phyloP scores from a whole-genome alignment of 805 yeast species.

The Vanderwaltozyma yarrowii region DNA sequence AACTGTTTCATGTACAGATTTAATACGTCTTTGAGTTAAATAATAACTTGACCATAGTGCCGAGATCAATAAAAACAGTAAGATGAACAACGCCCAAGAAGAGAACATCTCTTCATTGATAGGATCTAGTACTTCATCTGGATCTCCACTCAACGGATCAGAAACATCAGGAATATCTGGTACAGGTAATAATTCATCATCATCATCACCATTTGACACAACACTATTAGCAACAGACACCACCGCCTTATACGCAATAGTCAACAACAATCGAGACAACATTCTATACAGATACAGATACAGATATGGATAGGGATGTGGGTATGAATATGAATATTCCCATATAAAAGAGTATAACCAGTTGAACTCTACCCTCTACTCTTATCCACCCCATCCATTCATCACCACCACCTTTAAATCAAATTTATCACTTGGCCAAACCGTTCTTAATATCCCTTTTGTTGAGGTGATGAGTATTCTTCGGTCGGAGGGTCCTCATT shows the following conservation, averaged over 20 bases:
- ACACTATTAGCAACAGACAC: slow-evolving; percentile 9
- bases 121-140: slow-evolving; percentile 62
- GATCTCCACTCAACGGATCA: slow-evolving; percentile 40
- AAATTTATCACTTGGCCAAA: too few relatives aligned
- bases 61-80: slow-evolving; percentile 66
- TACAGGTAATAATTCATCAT: slow-evolving; percentile 31
- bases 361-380: too few relatives aligned
- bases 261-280: slow-evolving; percentile 5
- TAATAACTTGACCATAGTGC: slow-evolving; percentile 95
- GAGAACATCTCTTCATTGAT: slow-evolving; percentile 91
- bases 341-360: too few relatives aligned
- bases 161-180: slow-evolving; percentile 20
- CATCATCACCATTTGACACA: slow-evolving; percentile 21
- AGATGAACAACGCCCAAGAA: slow-evolving; percentile 92
- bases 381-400: too few relatives aligned
- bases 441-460: too few relatives aligned
- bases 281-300: too few relatives aligned
- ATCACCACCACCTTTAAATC: too few relatives aligned
- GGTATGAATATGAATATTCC: too few relatives aligned
- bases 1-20: slow-evolving; percentile 96
- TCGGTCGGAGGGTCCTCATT: too few relatives aligned
- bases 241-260: slow-evolving; percentile 7
- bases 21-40: slow-evolving; percentile 80
- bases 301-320: too few relatives aligned
- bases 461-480: too few relatives aligned